phyloP scores from a whole-genome alignment of 225 moss, liverwort and hornwort species.

The Climacium dendroides region DNA sequence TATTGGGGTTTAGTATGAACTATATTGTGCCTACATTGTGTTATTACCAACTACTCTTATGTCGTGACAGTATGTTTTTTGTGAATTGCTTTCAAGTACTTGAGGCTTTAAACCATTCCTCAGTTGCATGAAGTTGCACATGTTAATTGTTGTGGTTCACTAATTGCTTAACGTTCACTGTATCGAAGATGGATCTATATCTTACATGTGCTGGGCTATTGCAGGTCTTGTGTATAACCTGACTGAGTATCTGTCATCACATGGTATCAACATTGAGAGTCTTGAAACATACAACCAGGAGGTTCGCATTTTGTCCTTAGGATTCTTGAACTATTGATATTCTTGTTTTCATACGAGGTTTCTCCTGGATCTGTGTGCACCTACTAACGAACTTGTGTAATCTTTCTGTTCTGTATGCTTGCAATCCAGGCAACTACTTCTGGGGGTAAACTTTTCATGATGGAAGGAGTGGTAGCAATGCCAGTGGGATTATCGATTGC shows the following conservation, averaged over 20 bases:
- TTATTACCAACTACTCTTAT: neutral
- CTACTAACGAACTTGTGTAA: neutral
- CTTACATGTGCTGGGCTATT: neutral
- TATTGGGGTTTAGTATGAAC: neutral
- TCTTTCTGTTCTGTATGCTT: neutral
- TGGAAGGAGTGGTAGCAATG: constrained; percentile 47
- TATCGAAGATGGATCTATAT: neutral
- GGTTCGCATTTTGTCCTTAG: neutral
- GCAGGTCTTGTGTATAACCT: constrained; percentile 48
- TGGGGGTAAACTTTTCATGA: constrained; percentile 15
- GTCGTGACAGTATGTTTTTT: too few relatives aligned
- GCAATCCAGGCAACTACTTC: constrained; percentile 5
- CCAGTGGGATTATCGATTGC: constrained; percentile 30
- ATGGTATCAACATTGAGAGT: constrained; percentile 44
- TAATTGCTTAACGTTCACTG: neutral
- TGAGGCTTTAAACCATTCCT: neutral
- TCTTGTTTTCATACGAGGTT: neutral
- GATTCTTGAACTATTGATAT: neutral
- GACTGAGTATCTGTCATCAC: constrained; percentile 36
- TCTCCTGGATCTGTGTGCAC: neutral
- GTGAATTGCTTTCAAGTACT: neutral
- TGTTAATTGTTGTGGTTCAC: neutral
- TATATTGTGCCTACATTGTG: neutral
- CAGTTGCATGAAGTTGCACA: neutral
- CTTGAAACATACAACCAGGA: constrained; percentile 40